Conservation (phyloP, 2,329 filamentous ascomycete species). For the Neofusicoccum cordaticola region DNA sequence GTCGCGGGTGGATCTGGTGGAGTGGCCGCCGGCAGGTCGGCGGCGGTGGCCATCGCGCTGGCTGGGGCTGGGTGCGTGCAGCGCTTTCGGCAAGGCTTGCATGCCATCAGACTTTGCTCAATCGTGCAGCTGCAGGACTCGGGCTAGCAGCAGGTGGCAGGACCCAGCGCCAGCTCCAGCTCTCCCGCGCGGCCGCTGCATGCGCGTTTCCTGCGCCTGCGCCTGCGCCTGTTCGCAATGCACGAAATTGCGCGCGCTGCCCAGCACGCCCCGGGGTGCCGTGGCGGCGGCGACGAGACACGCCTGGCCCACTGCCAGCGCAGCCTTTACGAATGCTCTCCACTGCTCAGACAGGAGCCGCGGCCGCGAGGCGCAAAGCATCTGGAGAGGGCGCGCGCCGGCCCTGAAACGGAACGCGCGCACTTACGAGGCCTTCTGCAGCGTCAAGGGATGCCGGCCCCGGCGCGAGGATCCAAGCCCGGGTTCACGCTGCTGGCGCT, state of each 20-base stretch:
- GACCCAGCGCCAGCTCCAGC: constrained; percentile 5
- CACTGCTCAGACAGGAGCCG: not conserved
- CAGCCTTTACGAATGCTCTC: constrained; percentile 11
- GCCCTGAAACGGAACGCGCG: constrained; percentile 16
- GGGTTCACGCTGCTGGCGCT: not conserved
- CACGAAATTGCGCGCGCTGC: constrained; percentile 9
- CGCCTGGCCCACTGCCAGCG: constrained; percentile 4
- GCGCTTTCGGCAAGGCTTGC: constrained; percentile 19
- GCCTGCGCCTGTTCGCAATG: not conserved
- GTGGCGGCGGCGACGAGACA: constrained; percentile 1
- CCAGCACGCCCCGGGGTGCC: not conserved
- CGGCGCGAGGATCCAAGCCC: constrained; percentile 5
- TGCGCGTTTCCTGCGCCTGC: constrained; percentile 9
- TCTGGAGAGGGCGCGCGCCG: constrained; percentile 9
- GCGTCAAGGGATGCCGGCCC: constrained; percentile 10
- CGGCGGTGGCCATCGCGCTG: constrained; percentile 14
- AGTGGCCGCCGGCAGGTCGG: constrained; percentile 11
- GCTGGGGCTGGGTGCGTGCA: constrained; percentile 16
- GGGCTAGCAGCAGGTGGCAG: constrained; percentile 1
- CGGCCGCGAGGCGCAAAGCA: not conserved
- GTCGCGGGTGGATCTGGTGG: constrained; percentile 18
- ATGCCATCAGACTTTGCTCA: constrained; percentile 16
- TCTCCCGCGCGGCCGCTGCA: constrained; percentile 8
- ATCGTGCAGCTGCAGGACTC: constrained; percentile 12
- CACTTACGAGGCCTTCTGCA: constrained; percentile 12